phyloP scores from a whole-genome alignment of 2,329 filamentous ascomycete genomes.

The Shiraia bambusicola region DNA sequence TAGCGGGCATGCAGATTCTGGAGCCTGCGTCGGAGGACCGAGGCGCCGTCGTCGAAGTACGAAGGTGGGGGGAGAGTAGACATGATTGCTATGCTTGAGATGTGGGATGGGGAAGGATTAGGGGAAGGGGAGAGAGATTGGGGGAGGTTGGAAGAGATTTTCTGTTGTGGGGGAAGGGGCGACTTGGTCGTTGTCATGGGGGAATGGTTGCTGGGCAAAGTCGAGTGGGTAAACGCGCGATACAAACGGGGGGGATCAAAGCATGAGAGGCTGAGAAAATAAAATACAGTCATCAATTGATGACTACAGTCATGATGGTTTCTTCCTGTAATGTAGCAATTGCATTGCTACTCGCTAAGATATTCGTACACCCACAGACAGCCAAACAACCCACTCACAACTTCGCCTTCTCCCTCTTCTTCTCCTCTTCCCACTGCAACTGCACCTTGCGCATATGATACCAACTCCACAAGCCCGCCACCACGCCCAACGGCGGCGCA shows the following conservation, averaged over 20 bases:
- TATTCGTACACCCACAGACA: conserved; percentile 13
- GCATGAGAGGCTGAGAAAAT: neutral
- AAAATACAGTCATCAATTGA: neutral
- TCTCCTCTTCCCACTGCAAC: conserved; percentile 66
- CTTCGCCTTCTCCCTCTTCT: conserved; percentile 60
- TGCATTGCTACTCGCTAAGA: conserved; percentile 12
- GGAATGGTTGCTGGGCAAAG: conserved; percentile 6
- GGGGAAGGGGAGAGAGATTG: neutral
- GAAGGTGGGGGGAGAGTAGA: conserved; percentile 11
- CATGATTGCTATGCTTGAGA: neutral
- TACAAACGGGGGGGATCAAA: no score
- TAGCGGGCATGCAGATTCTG: conserved; percentile 9
- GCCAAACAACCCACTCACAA: conserved; percentile 42
- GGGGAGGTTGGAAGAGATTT: conserved; percentile 6
- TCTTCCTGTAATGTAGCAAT: no score
- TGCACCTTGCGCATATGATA: conserved; percentile 72
- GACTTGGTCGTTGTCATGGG: no score
- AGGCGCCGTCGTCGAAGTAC: conserved; percentile 27
- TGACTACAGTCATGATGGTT: no score
- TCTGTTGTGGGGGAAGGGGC: neutral
- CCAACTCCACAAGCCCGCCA: conserved; percentile 69
- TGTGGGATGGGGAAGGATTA: neutral
- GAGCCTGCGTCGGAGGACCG: conserved; percentile 19
- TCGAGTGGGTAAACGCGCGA: no score
- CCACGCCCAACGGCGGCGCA: conserved; percentile 73